phyloP scores from a whole-genome alignment of 345 rosid species.

The Corchorus capsularis region DNA sequence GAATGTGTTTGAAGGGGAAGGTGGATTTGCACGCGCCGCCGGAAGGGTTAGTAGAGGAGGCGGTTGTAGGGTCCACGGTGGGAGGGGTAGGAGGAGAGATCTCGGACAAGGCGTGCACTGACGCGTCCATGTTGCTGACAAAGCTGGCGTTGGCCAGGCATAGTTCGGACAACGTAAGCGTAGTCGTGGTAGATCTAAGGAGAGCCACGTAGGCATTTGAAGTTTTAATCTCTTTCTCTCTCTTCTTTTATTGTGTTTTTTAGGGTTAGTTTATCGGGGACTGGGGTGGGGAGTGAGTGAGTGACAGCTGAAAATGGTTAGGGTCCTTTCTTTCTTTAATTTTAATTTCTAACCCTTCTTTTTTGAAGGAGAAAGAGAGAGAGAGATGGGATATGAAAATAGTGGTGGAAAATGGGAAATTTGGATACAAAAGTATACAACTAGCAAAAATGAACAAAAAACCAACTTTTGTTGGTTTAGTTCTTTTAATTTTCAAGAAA shows the following conservation, averaged over 20 bases:
- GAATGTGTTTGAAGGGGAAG: slow-evolving; percentile 57
- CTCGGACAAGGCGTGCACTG: slow-evolving; percentile 61
- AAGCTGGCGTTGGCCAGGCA: slow-evolving; percentile 79
- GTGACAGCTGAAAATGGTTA: not conserved
- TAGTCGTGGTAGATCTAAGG: slow-evolving; percentile 76
- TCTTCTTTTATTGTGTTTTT: not conserved
- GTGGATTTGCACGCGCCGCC: not conserved
- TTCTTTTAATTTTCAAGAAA: not conserved
- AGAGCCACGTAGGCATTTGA: slow-evolving; percentile 39
- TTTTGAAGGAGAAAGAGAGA: not conserved
- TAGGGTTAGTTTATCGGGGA: not conserved
- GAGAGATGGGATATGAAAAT: not conserved
- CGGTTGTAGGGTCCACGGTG: not conserved
- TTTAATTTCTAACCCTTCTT: not conserved
- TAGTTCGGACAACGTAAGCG: slow-evolving; percentile 83
- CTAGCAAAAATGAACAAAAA: not conserved
- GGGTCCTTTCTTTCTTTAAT: not conserved
- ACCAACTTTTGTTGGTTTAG: not conserved
- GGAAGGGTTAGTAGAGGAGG: slow-evolving; percentile 7
- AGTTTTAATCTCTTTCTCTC: not conserved
- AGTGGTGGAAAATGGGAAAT: not conserved
- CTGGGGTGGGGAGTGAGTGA: not conserved
- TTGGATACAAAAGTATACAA: not conserved
- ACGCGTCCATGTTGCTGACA: slow-evolving; percentile 69
- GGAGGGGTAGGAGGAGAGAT: slow-evolving; percentile 29